These are phyloP conservation scores for Patellaria atrata DNA, from an alignment of 495 filamentous ascomycete genomes.

Conservation along the genomic window DNA sequence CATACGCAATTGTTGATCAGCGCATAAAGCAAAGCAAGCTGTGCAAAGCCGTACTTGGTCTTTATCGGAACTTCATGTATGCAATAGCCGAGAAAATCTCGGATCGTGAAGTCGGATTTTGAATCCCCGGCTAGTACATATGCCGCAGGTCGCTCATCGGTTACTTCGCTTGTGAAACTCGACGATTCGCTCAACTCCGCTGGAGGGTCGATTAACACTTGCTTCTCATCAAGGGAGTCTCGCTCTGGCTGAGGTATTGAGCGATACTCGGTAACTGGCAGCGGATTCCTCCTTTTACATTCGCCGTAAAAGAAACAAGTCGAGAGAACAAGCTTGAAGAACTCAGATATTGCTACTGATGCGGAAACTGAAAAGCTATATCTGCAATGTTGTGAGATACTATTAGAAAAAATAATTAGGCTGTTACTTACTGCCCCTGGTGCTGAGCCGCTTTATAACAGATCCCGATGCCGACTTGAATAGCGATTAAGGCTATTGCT, in stretches of 20 bases:
- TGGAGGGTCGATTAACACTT: too few relatives aligned
- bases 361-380: conserved; percentile 20
- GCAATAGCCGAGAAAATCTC: too few relatives aligned
- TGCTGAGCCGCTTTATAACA: conserved; percentile 13
- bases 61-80: conserved; percentile 19
- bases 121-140: too few relatives aligned
- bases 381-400: neutral
- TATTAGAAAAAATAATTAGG: neutral
- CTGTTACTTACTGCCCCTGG: conserved; percentile 5
- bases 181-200: too few relatives aligned
- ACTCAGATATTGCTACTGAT: conserved; percentile 22
- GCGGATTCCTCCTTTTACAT: conserved; percentile 8
- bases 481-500: too few relatives aligned
- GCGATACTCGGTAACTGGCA: too few relatives aligned
- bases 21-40: conserved; percentile 20
- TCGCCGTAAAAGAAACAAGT: conserved; percentile 17
- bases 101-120: too few relatives aligned
- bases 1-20: conserved; percentile 21
- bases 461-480: too few relatives aligned
- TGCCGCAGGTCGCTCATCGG: too few relatives aligned
- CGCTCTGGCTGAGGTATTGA: too few relatives aligned
- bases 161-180: too few relatives aligned
- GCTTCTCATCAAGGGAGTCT: too few relatives aligned
- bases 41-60: conserved; percentile 16
- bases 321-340: conserved; percentile 19